Evolutionary conservation across 768 basidiomycete species (phyloP).

Genomic region (Boletus sensibilis): DNA sequence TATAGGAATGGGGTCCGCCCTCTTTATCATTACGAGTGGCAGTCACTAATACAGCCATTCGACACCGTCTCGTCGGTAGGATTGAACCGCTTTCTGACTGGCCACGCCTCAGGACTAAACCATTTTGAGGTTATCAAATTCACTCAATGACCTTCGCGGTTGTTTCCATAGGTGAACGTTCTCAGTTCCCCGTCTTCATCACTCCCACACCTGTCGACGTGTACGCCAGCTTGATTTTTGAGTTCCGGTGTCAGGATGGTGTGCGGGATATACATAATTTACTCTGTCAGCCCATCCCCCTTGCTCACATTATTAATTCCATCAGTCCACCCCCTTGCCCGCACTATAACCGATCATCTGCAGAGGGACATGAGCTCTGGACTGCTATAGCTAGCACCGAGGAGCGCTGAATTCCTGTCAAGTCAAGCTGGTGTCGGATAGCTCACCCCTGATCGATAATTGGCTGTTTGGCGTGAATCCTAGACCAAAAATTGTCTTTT

Average conservation of each 20-base stretch:
- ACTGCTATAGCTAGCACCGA: neutral
- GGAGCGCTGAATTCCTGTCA: neutral
- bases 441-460: neutral
- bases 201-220: constrained; percentile 19
- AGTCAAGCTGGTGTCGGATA: neutral
- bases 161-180: neutral
- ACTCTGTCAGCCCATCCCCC: neutral
- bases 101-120: constrained; percentile 16
- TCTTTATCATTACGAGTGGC: neutral
- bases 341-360: constrained; percentile 1
- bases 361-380: neutral
- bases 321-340: neutral
- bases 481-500: neutral
- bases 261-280: neutral
- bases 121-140: constrained; percentile 13
- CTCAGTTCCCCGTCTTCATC: constrained; percentile 13
- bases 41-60: neutral
- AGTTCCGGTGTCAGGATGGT: constrained; percentile 1
- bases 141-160: neutral
- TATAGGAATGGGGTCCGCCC: neutral
- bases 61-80: neutral
- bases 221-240: neutral
- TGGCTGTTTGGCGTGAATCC: neutral
- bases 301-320: neutral
- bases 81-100: constrained; percentile 1